phyloP scores from a whole-genome alignment of 768 basidiomycete species.

The Gymnopilus junonius region DNA sequence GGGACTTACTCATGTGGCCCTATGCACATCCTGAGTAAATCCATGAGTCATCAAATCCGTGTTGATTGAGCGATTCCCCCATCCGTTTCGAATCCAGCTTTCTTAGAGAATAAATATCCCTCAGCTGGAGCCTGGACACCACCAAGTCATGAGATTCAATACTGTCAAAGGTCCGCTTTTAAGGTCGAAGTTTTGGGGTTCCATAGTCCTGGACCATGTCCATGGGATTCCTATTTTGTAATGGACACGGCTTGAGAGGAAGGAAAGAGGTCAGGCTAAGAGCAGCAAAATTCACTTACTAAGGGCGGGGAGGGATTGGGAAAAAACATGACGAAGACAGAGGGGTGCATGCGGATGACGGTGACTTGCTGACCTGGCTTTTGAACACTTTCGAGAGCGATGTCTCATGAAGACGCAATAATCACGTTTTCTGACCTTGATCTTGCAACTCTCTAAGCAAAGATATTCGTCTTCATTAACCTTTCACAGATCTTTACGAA shows the following conservation, averaged over 20 bases:
- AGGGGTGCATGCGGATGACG: not conserved
- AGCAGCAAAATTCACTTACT: not conserved
- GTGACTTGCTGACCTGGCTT: not conserved
- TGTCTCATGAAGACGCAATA: conserved; percentile 19
- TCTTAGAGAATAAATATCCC: not conserved
- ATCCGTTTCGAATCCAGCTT: not conserved
- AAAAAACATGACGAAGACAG: not conserved
- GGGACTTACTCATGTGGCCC: conserved; percentile 1
- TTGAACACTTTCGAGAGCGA: conserved; percentile 6
- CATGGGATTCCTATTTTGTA: not conserved
- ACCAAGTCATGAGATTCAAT: not conserved
- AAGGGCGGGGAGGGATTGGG: not conserved
- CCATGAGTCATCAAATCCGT: not conserved
- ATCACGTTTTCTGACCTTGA: conserved; percentile 22
- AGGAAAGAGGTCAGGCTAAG: not conserved
- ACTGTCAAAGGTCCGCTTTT: not conserved
- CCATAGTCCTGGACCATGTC: not conserved
- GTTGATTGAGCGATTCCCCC: not conserved
- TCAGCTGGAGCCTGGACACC: not conserved
- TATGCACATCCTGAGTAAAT: not conserved
- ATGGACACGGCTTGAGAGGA: not conserved
- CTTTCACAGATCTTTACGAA: not conserved
- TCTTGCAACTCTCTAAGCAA: not conserved
- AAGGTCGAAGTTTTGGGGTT: not conserved
- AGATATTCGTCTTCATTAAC: not conserved